Evolutionary conservation across 345 rosid species (phyloP).

Genomic region (Microcos paniculata): DNA sequence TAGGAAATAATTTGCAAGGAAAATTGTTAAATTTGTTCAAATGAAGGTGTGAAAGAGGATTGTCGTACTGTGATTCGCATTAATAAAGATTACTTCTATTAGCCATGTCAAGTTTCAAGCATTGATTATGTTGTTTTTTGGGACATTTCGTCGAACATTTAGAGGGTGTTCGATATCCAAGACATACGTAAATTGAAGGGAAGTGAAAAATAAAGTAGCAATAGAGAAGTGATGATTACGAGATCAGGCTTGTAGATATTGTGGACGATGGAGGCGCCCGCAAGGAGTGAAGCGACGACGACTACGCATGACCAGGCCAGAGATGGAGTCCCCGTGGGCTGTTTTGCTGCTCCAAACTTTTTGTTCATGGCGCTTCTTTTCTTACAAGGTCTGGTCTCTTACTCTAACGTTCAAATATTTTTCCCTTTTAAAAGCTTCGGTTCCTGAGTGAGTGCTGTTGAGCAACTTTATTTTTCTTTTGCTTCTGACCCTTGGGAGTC

Average conservation of each 20-base stretch:
- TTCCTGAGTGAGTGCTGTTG: too few relatives aligned
- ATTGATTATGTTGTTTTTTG: background rate
- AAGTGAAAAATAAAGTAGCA: too few relatives aligned
- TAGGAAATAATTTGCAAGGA: too few relatives aligned
- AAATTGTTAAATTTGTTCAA: too few relatives aligned
- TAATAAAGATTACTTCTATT: too few relatives aligned
- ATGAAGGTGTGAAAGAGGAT: too few relatives aligned
- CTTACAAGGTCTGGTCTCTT: too few relatives aligned
- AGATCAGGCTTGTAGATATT: conserved; percentile 66
- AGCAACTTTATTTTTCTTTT: too few relatives aligned
- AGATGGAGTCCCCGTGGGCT: conserved; percentile 73
- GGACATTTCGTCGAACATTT: conserved; percentile 50
- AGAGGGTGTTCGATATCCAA: conserved; percentile 6
- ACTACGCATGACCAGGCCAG: conserved; percentile 54
- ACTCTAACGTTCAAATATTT: too few relatives aligned
- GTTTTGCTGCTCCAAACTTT: conserved; percentile 45
- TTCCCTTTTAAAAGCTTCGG: too few relatives aligned
- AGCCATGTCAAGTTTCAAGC: background rate
- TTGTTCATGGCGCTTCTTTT: conserved; percentile 27
- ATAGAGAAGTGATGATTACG: conserved; percentile 26
- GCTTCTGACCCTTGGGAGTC: too few relatives aligned
- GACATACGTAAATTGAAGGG: background rate
- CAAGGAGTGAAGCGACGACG: conserved; percentile 62
- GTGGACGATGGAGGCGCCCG: conserved; percentile 76
- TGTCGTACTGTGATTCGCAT: too few relatives aligned